A percentile compares a stretch with the other conserved stretches of the same genome.
Conservation (phyloP, 2,329 filamentous ascomycete species). For the Lasiodiplodia hormozganensis region DNA sequence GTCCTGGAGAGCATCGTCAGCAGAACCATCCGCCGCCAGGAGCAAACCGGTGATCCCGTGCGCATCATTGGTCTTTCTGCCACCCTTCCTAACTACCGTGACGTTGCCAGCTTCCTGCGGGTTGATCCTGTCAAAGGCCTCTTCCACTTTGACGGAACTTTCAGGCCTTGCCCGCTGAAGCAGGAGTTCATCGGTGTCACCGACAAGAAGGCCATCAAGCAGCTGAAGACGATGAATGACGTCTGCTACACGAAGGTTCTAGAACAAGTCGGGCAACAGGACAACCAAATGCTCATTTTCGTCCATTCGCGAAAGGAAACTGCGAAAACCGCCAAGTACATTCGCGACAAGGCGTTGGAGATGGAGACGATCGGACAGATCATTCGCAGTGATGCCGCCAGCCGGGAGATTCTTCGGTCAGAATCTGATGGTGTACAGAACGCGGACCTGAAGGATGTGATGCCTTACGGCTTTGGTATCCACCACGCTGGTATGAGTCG, state of each 20-base stretch:
- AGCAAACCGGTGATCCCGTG: slow-evolving; percentile 93
- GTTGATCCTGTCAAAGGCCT: slow-evolving; percentile 85
- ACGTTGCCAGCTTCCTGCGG: slow-evolving; percentile 93
- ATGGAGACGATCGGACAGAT: slow-evolving; percentile 97
- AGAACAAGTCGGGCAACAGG: slow-evolving; percentile 90
- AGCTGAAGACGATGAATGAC: slow-evolving; percentile 99
- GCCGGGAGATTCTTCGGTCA: slow-evolving; percentile 84
- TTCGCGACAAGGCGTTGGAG: slow-evolving; percentile 96
- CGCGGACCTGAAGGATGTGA: slow-evolving; percentile 86
- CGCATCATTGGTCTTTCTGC: slow-evolving; percentile 92
- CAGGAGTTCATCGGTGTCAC: slow-evolving; percentile 98
- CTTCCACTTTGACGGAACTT: slow-evolving; percentile 96
- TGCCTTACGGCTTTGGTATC: slow-evolving; percentile 97
- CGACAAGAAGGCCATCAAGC: slow-evolving; percentile 98
- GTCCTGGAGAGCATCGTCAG: slow-evolving; percentile 97
- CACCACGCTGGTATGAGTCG: slow-evolving; percentile 98
- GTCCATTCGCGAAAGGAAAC: slow-evolving; percentile 99
- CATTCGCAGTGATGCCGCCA: slow-evolving; percentile 88
- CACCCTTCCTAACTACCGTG: slow-evolving; percentile 93
- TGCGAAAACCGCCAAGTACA: slow-evolving; percentile 94
- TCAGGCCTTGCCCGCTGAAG: slow-evolving; percentile 88
- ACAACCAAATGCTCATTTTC: slow-evolving; percentile 98
- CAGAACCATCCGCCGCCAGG: slow-evolving; percentile 88
- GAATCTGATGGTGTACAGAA: slow-evolving; percentile 85
- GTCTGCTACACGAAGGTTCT: slow-evolving; percentile 97